These are phyloP conservation scores for Aspergillus pseudotamarii DNA, from an alignment of 2,329 filamentous ascomycete species.

Conservation along the genomic window DNA sequence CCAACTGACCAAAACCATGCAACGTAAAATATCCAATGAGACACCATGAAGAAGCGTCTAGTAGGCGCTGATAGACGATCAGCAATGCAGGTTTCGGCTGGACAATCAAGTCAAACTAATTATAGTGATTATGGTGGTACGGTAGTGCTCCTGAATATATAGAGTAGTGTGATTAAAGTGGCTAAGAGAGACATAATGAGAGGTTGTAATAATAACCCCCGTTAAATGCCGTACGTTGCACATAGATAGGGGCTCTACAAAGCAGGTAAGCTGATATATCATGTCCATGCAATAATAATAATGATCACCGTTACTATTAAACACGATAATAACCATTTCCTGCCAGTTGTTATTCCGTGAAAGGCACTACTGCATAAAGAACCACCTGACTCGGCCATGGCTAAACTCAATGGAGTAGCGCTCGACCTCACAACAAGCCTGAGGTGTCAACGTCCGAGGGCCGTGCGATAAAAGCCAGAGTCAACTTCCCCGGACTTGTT, in stretches of 20 bases:
- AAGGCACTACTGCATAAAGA: constrained; percentile 3
- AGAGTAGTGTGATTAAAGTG: not conserved
- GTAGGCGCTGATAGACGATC: not conserved
- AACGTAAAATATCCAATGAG: not conserved
- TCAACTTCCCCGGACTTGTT: not conserved
- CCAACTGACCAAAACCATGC: not conserved
- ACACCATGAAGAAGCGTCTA: not conserved
- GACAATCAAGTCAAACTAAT: not conserved
- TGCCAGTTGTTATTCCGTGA: not conserved
- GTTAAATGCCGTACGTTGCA: not conserved
- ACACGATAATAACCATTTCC: not conserved
- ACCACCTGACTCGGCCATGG: constrained; percentile 13
- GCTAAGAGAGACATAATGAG: no score
- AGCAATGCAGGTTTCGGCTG: not conserved
- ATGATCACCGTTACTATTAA: not conserved
- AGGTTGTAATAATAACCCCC: not conserved
- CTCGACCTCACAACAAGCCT: constrained; percentile 10
- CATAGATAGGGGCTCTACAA: no score
- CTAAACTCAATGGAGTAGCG: constrained; percentile 8
- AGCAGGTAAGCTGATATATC: not conserved
- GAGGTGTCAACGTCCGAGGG: constrained; percentile 17
- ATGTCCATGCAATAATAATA: not conserved
- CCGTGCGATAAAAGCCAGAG: constrained; percentile 11
- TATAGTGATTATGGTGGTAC: not conserved
- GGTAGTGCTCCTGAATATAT: not conserved